Evolutionary conservation across 139 green algal species (phyloP).

Genomic region (Astrephomene gubernaculifera): DNA sequence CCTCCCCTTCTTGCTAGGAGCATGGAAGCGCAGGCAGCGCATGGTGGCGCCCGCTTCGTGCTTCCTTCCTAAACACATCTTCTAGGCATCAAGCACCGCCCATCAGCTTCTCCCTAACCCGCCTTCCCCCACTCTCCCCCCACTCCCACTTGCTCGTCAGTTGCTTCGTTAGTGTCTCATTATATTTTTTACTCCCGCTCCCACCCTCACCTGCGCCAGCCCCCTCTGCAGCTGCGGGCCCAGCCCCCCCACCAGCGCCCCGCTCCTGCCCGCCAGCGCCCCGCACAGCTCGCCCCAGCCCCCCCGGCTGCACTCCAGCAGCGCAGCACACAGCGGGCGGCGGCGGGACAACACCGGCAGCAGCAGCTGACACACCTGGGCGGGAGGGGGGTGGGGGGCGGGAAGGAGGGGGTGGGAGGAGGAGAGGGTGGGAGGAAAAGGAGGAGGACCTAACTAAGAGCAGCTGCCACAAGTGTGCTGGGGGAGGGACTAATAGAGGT

Average conservation of each 20-base stretch:
- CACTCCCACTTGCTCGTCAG: no score
- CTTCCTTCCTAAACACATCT: not conserved
- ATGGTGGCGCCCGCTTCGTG: no score
- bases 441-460: no score
- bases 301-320: conserved; percentile 54
- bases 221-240: conserved; percentile 59
- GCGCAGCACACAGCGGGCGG: conserved; percentile 32
- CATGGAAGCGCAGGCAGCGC: no score
- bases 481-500: no score
- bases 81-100: not conserved
- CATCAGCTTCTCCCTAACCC: no score
- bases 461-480: no score
- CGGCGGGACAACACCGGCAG: conserved; percentile 71
- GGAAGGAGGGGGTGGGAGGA: no score
- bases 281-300: conserved; percentile 67
- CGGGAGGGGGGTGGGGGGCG: not conserved
- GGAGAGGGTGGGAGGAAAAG: no score
- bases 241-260: conserved; percentile 44
- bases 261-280: conserved; percentile 50
- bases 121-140: no score
- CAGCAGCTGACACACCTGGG: conserved; percentile 60
- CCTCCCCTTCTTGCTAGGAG: no score
- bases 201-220: conserved; percentile 38
- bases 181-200: not conserved
- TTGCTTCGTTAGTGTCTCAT: not conserved